A percentile compares a stretch with the other conserved stretches of the same genome.
Conservation (phyloP, 2,329 filamentous ascomycete genomes). For the Ustulina deusta region DNA sequence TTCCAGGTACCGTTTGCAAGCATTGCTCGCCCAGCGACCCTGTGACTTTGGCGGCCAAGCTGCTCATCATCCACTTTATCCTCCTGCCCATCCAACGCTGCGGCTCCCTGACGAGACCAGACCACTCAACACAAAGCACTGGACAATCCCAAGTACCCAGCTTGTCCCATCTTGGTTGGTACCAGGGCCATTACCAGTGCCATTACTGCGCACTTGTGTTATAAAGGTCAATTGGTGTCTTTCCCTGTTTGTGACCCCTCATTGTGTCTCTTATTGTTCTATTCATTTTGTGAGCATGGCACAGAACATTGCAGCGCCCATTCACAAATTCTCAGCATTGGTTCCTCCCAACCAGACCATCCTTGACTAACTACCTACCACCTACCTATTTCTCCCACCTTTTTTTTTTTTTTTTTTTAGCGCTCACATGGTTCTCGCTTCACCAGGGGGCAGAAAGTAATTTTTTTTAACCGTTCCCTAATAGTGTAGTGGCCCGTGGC, state of each 20-base stretch:
- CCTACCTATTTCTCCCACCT: constrained; percentile 4
- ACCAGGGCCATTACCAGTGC: constrained; percentile 19
- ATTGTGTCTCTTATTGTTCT: constrained; percentile 26
- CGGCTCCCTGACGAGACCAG: constrained; percentile 32
- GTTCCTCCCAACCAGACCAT: background rate
- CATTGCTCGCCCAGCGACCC: constrained; percentile 8
- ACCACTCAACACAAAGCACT: constrained; percentile 23
- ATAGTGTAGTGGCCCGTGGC: constrained; percentile 39
- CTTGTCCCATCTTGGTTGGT: constrained; percentile 33
- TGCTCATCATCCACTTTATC: constrained; percentile 5
- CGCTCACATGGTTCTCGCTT: constrained; percentile 20
- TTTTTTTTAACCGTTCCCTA: constrained; percentile 37
- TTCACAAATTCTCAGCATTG: constrained; percentile 13
- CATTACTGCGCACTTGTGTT: constrained; percentile 19
- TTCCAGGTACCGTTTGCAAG: background rate
- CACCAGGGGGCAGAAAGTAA: constrained; percentile 12
- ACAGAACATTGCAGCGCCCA: constrained; percentile 23
- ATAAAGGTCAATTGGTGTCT: constrained; percentile 28
- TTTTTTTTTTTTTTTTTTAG: constrained; percentile 10
- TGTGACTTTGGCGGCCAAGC: constrained; percentile 7
- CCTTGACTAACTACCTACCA: constrained; percentile 1
- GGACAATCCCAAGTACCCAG: constrained; percentile 24
- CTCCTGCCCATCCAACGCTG: constrained; percentile 24
- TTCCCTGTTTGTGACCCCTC: constrained; percentile 20
- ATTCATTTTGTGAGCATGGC: constrained; percentile 26